Evolutionary conservation across 768 basidiomycete species (phyloP).

Genomic region (Neoboletus subvelutipes): DNA sequence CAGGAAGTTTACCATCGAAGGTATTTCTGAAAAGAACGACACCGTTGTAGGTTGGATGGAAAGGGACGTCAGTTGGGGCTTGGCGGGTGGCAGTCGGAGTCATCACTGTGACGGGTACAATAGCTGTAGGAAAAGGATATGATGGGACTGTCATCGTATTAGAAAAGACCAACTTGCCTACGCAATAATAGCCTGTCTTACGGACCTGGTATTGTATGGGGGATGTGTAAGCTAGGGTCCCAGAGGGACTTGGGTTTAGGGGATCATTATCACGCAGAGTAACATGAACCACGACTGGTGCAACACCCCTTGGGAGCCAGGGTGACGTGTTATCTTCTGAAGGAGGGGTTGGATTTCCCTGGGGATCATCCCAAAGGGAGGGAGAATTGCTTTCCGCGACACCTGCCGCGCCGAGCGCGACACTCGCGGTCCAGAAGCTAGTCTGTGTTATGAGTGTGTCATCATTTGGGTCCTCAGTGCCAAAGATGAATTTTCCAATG

Average conservation of each 20-base stretch:
- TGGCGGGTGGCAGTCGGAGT: slow-evolving; percentile 34
- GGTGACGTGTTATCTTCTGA: slow-evolving; percentile 47
- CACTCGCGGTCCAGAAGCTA: slow-evolving; percentile 84
- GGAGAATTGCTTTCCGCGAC: slow-evolving; percentile 16
- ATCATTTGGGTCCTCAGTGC: slow-evolving; percentile 49
- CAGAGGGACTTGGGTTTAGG: slow-evolving; percentile 50
- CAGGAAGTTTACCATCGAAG: slow-evolving; percentile 86
- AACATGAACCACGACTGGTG: slow-evolving; percentile 8
- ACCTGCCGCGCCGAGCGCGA: slow-evolving; percentile 52
- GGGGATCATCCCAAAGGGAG: slow-evolving; percentile 59
- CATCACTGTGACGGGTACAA: slow-evolving; percentile 86
- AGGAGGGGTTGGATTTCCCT: slow-evolving; percentile 57
- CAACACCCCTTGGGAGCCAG: slow-evolving; percentile 39
- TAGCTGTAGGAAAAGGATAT: slow-evolving; percentile 47
- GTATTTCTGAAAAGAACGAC: slow-evolving; percentile 82
- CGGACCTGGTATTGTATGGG: slow-evolving; percentile 82
- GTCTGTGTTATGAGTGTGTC: slow-evolving; percentile 66
- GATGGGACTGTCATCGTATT: background rate
- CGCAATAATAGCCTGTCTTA: slow-evolving; percentile 94
- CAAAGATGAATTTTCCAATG: slow-evolving; percentile 89
- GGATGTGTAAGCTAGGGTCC: slow-evolving; percentile 54
- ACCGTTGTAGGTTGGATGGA: slow-evolving; percentile 78
- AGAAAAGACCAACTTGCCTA: slow-evolving; percentile 59
- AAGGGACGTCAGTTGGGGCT: slow-evolving; percentile 51
- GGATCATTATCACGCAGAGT: slow-evolving; percentile 24